phyloP scores from a whole-genome alignment of 441 rosid genomes.

The Syzygium syzygioides region DNA sequence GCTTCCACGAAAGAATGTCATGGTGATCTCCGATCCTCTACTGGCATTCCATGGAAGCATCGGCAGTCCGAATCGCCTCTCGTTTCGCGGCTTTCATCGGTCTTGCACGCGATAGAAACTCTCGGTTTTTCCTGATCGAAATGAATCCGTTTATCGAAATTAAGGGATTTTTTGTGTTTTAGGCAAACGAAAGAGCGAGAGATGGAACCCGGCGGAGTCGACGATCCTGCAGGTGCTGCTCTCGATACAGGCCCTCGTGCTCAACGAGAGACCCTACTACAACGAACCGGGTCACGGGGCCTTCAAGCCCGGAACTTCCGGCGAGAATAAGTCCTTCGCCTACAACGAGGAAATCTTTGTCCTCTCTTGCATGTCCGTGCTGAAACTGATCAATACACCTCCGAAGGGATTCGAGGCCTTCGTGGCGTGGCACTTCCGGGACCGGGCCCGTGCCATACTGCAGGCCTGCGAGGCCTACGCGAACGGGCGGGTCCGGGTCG shows the following conservation, averaged over 20 bases:
- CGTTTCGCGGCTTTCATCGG: too few species aligned
- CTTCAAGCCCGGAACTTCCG: constrained; percentile 6
- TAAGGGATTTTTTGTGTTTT: neutral
- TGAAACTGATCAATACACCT: constrained; percentile 18
- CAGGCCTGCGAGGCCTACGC: constrained; percentile 30
- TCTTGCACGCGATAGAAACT: neutral
- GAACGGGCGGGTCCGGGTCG: constrained; percentile 22
- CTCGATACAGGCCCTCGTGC: constrained; percentile 51
- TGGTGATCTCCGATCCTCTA: too few species aligned
- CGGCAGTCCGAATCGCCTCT: too few species aligned
- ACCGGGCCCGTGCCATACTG: constrained; percentile 20
- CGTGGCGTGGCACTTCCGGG: constrained; percentile 27
- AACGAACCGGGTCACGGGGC: constrained; percentile 34
- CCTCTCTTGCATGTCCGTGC: constrained; percentile 28
- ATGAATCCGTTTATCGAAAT: neutral
- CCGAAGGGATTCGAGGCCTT: constrained; percentile 39
- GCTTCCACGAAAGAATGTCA: too few species aligned
- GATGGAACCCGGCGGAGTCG: constrained; percentile 37
- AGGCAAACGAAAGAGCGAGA: constrained; percentile 17
- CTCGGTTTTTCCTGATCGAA: neutral
- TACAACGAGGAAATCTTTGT: constrained; percentile 33
- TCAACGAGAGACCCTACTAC: constrained; percentile 43
- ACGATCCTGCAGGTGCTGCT: constrained; percentile 43
- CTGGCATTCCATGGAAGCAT: too few species aligned
- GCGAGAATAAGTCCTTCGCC: constrained; percentile 22